Evolutionary conservation across 148 eudicot genomes (phyloP), one percentile per base, ranked within the genome.

Genomic region (Rhododendron mucronatum): DNA sequence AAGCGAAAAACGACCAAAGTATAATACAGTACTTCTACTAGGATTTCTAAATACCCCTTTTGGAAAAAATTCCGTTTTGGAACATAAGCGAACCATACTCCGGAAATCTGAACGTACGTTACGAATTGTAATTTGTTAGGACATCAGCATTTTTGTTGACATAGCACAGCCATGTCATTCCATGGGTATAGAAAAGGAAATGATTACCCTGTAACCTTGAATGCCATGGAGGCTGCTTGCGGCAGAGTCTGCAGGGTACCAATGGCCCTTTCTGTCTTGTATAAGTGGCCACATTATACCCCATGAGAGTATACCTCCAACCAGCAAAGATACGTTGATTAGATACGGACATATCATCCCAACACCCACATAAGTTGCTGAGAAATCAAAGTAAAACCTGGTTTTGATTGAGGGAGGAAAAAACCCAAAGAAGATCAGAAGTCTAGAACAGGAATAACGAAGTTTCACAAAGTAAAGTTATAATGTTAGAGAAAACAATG

Each of bases 211-310:
- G 88, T 97, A 97, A 55, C 99, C 99, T 93, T 97, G 98, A 77
- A 97, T 71, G 51, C 99, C 95, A 63, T 91, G 92, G 82, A 97
- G 94, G 86, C 91, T 92, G 57, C 88, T 87, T 11, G 88, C 2
- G 3, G 12, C 4, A 3, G 86, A 63, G 0, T 79, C 81, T 71
- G 88, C 91, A 85, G 87, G 61, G 76, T 88, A 95, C 99, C 99
- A 97, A 44, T 92, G 78, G 76, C 99, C 99, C 89, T 91, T 92
- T 83, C 65, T 88, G 48, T 90, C 71, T 47, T 84, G 48, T 51
- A 97, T 97, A 45, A 95, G 95, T 14, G 99, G 99, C 99, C 99
- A 95, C 98, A 97, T 97, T 85, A 97, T 76, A 85, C 99, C 99
- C 98, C 98, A 97, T 0, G 99, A 97, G 47, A 97, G 90, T 69